phyloP scores from a whole-genome alignment of 202 grass and related monocot species.

The Sporobolus alterniflorus region DNA sequence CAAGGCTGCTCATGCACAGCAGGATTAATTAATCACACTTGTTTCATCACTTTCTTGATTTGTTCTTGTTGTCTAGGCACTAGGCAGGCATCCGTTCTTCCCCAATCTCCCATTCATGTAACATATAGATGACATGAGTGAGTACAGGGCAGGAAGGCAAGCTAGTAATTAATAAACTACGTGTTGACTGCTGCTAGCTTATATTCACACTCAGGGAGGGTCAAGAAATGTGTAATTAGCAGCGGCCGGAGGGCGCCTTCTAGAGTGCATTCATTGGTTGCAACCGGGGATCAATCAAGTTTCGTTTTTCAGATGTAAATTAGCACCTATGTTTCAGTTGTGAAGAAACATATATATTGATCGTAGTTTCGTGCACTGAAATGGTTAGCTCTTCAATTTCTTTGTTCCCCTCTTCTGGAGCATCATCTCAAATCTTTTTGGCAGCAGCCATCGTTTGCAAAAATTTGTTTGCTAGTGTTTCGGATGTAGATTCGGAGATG shows the following conservation, averaged over 20 bases:
- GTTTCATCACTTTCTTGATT: constrained; percentile 34
- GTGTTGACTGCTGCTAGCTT: constrained; percentile 46
- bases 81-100: not conserved
- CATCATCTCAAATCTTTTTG: not conserved
- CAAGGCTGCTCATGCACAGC: not conserved
- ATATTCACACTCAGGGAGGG: constrained; percentile 19
- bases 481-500: no score
- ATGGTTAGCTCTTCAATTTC: not conserved
- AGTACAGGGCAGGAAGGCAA: constrained; percentile 10
- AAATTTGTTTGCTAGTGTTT: no score
- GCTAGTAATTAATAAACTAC: constrained; percentile 25
- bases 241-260: constrained; percentile 14
- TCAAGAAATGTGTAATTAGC: constrained; percentile 41
- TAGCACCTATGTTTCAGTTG: constrained; percentile 4
- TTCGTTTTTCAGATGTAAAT: constrained; percentile 34
- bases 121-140: constrained; percentile 40
- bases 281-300: constrained; percentile 17
- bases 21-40: not conserved
- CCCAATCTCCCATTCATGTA: constrained; percentile 24
- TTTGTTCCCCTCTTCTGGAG: not conserved
- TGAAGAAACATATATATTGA: not conserved
- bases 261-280: not conserved
- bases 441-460: no score
- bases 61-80: constrained; percentile 25
- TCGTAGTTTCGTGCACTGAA: not conserved